Evolutionary conservation across 345 rosid genomes (phyloP).

Genomic region (Capsella bursapastoris): DNA sequence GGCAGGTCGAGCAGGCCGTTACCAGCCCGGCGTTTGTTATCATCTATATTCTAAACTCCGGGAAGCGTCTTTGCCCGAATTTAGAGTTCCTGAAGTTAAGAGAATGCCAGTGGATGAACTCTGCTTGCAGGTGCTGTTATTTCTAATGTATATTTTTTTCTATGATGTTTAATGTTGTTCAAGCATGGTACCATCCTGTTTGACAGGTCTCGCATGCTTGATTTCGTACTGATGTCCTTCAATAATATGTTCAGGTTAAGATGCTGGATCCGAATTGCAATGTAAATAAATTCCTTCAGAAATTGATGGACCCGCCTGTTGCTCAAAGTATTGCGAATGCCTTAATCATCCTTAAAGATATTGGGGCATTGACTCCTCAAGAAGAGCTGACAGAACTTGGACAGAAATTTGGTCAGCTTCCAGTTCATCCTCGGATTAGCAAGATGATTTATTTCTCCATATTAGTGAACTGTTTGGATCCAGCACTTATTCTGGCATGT

Average conservation of each 20-base stretch:
- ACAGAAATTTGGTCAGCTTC: slow-evolving; percentile 79
- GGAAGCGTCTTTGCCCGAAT: slow-evolving; percentile 80
- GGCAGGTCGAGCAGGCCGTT: slow-evolving; percentile 96
- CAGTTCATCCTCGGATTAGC: slow-evolving; percentile 92
- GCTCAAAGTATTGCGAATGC: slow-evolving; percentile 72
- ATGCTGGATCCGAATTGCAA: slow-evolving; percentile 71
- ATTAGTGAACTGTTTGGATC: slow-evolving; percentile 90
- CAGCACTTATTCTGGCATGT: slow-evolving; percentile 93
- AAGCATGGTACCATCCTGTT: slow-evolving; percentile 28
- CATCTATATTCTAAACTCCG: slow-evolving; percentile 85
- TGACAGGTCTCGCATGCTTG: slow-evolving; percentile 23
- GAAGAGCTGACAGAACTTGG: slow-evolving; percentile 90
- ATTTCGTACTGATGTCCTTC: slow-evolving; percentile 29
- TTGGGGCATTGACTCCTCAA: slow-evolving; percentile 79
- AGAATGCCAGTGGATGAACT: slow-evolving; percentile 95
- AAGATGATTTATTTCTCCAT: slow-evolving; percentile 93
- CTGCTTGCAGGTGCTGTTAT: slow-evolving; percentile 77
- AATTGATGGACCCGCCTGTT: slow-evolving; percentile 93
- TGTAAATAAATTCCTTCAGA: slow-evolving; percentile 66
- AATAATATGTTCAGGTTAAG: slow-evolving; percentile 66
- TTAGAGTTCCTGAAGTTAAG: slow-evolving; percentile 86
- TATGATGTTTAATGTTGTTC: background rate
- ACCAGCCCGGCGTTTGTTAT: slow-evolving; percentile 92
- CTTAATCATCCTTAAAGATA: slow-evolving; percentile 69
- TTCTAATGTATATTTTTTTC: background rate